A percentile compares a stretch with the other conserved stretches of the same genome.
These are phyloP conservation scores for Venturia aucupariae DNA, from an alignment of 2,329 filamentous ascomycete species.

Conservation along the genomic window DNA sequence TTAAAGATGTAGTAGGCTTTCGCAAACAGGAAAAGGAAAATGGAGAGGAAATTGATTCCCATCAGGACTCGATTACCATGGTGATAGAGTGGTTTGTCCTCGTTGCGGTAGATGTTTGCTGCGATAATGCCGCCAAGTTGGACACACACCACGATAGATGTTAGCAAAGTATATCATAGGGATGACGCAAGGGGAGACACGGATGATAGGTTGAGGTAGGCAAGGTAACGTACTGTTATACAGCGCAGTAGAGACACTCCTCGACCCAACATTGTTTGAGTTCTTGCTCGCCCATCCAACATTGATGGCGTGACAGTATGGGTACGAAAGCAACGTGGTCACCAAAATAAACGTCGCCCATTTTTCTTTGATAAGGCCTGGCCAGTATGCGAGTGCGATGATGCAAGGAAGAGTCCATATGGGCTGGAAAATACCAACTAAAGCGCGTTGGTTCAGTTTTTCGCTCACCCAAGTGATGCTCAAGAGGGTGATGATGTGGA, in stretches of 20 bases:
- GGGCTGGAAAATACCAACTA: conserved; percentile 41
- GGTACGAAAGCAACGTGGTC: conserved; percentile 43
- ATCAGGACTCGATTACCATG: conserved; percentile 24
- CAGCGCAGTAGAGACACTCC: conserved; percentile 19
- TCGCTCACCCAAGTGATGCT: conserved; percentile 37
- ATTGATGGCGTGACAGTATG: conserved; percentile 40
- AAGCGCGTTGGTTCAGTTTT: conserved; percentile 35
- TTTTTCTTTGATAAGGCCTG: conserved; percentile 31
- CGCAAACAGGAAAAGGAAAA: conserved; percentile 25
- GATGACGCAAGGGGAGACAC: too few relatives aligned
- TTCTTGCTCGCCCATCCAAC: conserved; percentile 35
- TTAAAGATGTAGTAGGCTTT: conserved; percentile 27
- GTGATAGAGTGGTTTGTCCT: conserved; percentile 20
- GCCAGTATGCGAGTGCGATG: conserved; percentile 41
- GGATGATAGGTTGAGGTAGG: background rate
- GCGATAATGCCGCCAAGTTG: conserved; percentile 21
- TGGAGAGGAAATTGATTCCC: conserved; percentile 23
- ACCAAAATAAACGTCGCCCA: conserved; percentile 46
- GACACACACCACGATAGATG: conserved; percentile 18
- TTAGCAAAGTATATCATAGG: background rate
- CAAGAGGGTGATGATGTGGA: conserved; percentile 18
- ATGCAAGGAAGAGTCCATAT: conserved; percentile 54
- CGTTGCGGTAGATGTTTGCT: conserved; percentile 23
- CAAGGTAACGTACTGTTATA: conserved; percentile 20
- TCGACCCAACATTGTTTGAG: conserved; percentile 17